phyloP scores from a whole-genome alignment of 169 alveolate genomes.

The Haemoproteus tartakovskyi region DNA sequence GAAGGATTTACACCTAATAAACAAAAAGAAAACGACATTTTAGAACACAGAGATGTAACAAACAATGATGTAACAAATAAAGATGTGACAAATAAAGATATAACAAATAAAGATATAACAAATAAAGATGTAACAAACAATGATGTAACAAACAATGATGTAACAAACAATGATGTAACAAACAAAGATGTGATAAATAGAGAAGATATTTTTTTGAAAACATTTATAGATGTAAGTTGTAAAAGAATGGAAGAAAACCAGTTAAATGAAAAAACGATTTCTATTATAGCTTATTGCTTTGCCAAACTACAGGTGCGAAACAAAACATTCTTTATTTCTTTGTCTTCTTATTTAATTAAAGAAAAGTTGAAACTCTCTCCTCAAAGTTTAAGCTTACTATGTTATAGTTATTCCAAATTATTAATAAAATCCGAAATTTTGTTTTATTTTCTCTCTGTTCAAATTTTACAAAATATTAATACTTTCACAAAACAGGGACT shows the following conservation, averaged over 20 bases:
- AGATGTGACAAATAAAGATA: too few relatives aligned
- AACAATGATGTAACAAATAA: too few relatives aligned
- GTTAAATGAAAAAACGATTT: conserved; percentile 39
- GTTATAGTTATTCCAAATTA: conserved; percentile 49
- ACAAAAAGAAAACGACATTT: too few relatives aligned
- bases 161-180: too few relatives aligned
- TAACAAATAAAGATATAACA: too few relatives aligned
- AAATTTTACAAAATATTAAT: conserved; percentile 47
- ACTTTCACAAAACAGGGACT: conserved; percentile 44
- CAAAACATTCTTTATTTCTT: conserved; percentile 18
- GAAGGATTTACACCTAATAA: too few relatives aligned
- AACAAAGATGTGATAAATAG: too few relatives aligned
- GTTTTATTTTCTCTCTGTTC: conserved; percentile 38
- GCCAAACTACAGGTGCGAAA: conserved; percentile 39
- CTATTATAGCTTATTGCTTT: conserved; percentile 39
- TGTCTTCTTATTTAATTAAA: conserved; percentile 53
- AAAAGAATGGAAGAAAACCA: conserved; percentile 11
- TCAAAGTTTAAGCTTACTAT: conserved; percentile 61
- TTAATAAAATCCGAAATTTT: conserved; percentile 48
- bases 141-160: too few relatives aligned
- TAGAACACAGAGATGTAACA: too few relatives aligned
- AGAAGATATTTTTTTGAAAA: conserved; percentile 19
- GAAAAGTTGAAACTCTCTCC: conserved; percentile 41
- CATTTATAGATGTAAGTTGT: conserved; percentile 6
- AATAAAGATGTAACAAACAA: too few relatives aligned